Base-by-base conservation (phyloP, 352 stramenopile genomes). In the Pythium brachiatum region DNA sequence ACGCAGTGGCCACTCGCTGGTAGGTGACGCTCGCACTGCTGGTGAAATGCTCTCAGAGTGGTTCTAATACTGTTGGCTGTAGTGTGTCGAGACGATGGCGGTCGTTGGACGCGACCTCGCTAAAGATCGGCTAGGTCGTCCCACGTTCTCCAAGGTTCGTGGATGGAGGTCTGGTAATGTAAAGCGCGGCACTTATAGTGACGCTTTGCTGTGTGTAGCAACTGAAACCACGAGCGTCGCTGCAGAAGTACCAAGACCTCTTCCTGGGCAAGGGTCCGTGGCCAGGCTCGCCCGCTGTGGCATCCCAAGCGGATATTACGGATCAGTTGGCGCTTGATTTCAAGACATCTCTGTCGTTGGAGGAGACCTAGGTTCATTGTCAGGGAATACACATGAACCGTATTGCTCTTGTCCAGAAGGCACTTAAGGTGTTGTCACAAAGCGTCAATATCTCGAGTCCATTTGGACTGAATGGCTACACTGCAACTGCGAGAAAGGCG, bases 61-160 rank as follows among this genome's bases (percentile, higher is more conserved):
- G 6, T 15, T 47, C 23, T 50, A 36, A 46, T 15, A 6, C 15
- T 48, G 12, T 25, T 16, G 15, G 20, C 20, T 29, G n/a, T 21
- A 94, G 86, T 95, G 86, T 50, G 65, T 85, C 23, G 78, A 82
- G 36, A 86, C 74, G n/a, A 76, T 93, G 70, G 71, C 71, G 48
- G 70, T 55, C 26, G 60, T 95, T 26, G 86, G 82, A 12, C 63
- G 74, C 54, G 69, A 79, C 21, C 69, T 95, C 8, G 86, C 86
- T 1, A 89, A 89, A 64, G 65, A 68, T 11, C 69, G 61, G 32
- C 70, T 95, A 7, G 82, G 80, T 3, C 76, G 80, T 15, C 43
- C 72, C n/a, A 90, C 81, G 7, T 91, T 88, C 62, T 81, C 76
- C 20, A 87, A 89, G 69, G 72, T 74, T 13, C 1, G 41, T 57